Evolutionary conservation across 2,329 filamentous ascomycete species (phyloP).

Genomic region (Paraphaeosphaeria minitans): DNA sequence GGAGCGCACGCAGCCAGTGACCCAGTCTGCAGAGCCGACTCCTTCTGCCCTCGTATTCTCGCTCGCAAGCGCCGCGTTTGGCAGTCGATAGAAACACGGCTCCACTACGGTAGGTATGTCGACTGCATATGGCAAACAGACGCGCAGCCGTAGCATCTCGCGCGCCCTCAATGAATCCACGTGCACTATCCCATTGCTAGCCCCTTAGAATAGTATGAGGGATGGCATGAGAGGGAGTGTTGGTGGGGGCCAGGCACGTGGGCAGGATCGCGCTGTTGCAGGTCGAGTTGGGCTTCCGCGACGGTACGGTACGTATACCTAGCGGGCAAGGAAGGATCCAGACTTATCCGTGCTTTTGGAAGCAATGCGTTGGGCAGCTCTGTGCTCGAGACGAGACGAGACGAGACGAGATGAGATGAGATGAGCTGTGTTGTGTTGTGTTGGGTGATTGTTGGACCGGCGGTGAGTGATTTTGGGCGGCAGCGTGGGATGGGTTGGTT

Average conservation of each 20-base stretch:
- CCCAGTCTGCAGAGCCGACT: not conserved
- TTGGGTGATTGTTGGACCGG: not conserved
- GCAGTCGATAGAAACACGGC: not conserved
- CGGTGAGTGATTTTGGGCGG: not conserved
- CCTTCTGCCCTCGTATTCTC: not conserved
- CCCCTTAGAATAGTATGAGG: too few species aligned
- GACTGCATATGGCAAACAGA: not conserved
- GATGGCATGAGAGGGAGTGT: not conserved
- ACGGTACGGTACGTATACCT: too few species aligned
- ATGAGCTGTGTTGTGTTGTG: not conserved
- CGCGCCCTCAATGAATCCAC: not conserved
- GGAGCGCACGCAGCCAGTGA: not conserved
- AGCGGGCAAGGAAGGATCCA: not conserved
- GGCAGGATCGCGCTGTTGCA: not conserved
- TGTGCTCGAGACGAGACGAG: not conserved
- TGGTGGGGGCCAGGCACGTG: constrained; percentile 2
- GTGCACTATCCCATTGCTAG: not conserved
- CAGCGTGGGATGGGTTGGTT: not conserved
- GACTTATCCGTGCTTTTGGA: not conserved
- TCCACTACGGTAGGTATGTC: not conserved
- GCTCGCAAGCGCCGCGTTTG: constrained; percentile 1
- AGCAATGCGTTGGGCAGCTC: not conserved
- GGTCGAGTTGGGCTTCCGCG: not conserved
- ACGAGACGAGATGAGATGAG: too few species aligned
- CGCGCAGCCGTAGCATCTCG: not conserved